Percentiles rank a stretch among this genome's conserved stretches.
Conservation (phyloP, 331 rosid genomes). For the Telfairia occidentalis region DNA sequence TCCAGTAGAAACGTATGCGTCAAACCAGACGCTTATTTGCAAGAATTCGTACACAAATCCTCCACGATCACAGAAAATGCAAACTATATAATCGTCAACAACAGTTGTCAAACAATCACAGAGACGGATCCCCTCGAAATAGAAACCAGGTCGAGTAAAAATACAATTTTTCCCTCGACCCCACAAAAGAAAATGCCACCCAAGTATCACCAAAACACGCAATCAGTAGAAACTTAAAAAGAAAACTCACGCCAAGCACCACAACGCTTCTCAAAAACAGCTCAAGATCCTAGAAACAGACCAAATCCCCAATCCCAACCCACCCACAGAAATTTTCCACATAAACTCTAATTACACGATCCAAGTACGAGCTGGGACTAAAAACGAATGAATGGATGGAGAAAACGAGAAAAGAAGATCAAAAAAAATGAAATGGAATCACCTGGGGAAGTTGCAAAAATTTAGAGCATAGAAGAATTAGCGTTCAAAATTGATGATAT, state of each 20-base stretch:
- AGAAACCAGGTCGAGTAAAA: neutral
- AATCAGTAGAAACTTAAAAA: neutral
- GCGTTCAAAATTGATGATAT: neutral
- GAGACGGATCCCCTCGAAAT: neutral
- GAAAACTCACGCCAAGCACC: neutral
- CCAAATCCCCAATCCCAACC: neutral
- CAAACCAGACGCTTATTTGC: neutral
- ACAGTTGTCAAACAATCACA: slow-evolving; percentile 6
- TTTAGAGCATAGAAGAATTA: neutral
- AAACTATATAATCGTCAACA: neutral
- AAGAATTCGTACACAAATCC: neutral
- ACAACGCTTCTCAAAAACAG: neutral
- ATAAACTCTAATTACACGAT: neutral
- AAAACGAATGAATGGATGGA: neutral
- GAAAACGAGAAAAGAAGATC: neutral
- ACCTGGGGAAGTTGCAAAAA: slow-evolving; percentile 14
- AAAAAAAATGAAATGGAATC: neutral
- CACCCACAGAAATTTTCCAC: neutral
- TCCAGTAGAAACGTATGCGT: neutral
- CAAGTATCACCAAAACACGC: neutral
- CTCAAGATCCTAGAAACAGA: neutral
- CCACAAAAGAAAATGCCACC: neutral
- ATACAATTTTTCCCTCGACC: neutral
- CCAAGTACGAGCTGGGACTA: neutral
- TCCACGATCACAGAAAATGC: neutral